A percentile compares a stretch with the other conserved stretches of the same genome.
Evolutionary conservation across 768 basidiomycete species (phyloP).

Genomic region (Leccinum uliginosum): DNA sequence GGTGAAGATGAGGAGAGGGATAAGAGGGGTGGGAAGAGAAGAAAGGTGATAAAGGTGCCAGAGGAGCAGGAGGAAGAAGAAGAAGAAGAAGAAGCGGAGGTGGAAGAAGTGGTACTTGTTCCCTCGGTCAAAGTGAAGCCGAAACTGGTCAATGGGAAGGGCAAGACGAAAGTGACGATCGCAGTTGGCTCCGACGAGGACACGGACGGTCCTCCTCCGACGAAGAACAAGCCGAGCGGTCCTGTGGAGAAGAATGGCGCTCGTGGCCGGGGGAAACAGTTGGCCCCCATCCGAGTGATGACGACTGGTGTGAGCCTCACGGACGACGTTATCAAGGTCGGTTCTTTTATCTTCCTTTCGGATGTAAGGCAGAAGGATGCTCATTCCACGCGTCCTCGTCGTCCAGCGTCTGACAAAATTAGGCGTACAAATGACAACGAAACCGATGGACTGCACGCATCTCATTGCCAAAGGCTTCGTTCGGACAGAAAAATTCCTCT

Average conservation of each 20-base stretch:
- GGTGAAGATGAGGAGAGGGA: constrained; percentile 16
- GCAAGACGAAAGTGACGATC: not conserved
- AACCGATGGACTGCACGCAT: constrained; percentile 72
- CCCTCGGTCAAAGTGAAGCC: constrained; percentile 11
- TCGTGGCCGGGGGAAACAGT: constrained; percentile 3
- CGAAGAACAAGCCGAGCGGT: constrained; percentile 4
- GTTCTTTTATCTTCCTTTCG: constrained; percentile 5
- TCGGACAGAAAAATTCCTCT: constrained; percentile 86
- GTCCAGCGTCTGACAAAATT: constrained; percentile 56
- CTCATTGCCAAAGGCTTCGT: constrained; percentile 65
- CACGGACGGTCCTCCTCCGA: not conserved
- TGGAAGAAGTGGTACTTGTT: constrained; percentile 13
- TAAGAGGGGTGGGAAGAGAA: constrained; percentile 16
- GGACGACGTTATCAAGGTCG: constrained; percentile 59
- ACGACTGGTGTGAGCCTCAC: constrained; percentile 61
- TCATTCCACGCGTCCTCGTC: not conserved
- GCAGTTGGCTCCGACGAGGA: constrained; percentile 7
- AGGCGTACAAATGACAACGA: constrained; percentile 60
- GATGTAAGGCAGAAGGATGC: not conserved
- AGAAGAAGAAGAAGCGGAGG: constrained; percentile 25
- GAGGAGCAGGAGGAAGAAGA: constrained; percentile 11
- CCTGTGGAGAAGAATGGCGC: constrained; percentile 12
- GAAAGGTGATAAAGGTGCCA: constrained; percentile 15
- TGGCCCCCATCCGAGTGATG: constrained; percentile 44
- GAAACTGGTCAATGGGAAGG: constrained; percentile 9